Percentiles rank a stretch among this genome's conserved stretches.
Evolutionary conservation across 306 rosid species (phyloP).

Genomic region (Delonix regia): DNA sequence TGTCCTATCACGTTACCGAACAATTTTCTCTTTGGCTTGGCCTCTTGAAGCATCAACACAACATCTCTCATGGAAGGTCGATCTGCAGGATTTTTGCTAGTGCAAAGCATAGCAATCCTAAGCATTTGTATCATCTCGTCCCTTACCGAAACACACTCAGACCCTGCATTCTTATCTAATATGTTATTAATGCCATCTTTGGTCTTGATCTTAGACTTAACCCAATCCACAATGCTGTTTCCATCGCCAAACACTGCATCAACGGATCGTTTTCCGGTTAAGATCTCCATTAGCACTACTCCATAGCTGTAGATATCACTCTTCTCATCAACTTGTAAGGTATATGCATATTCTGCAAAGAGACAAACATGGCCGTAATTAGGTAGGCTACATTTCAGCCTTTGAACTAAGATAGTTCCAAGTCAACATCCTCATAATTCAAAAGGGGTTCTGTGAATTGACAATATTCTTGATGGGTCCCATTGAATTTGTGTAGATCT

Average conservation of each 20-base stretch:
- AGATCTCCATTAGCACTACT: constrained; percentile 81
- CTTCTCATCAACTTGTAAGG: constrained; percentile 94
- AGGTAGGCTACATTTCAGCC: neutral
- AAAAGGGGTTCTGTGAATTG: constrained; percentile 38
- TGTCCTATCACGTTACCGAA: constrained; percentile 27
- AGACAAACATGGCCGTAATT: neutral
- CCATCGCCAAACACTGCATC: constrained; percentile 86
- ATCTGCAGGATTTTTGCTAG: constrained; percentile 75
- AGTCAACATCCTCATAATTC: constrained; percentile 51
- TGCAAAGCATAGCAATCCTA: constrained; percentile 79
- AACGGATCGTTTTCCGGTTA: constrained; percentile 71
- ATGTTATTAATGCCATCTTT: constrained; percentile 61
- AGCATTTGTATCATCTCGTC: constrained; percentile 95
- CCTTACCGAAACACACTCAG: constrained; percentile 61
- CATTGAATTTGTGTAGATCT: constrained; percentile 36
- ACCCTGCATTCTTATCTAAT: constrained; percentile 77
- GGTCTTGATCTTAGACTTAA: constrained; percentile 58
- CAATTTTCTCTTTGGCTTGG: constrained; percentile 80
- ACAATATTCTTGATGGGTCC: constrained; percentile 40
- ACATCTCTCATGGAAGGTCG: constrained; percentile 95
- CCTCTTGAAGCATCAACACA: constrained; percentile 82
- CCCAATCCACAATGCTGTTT: constrained; percentile 91
- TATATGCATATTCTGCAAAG: constrained; percentile 85
- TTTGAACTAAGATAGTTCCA: constrained; percentile 1
- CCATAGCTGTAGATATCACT: constrained; percentile 92